These are phyloP conservation scores for Rhizopogon vulgaris DNA, from an alignment of 768 basidiomycete genomes.

Conservation along the genomic window DNA sequence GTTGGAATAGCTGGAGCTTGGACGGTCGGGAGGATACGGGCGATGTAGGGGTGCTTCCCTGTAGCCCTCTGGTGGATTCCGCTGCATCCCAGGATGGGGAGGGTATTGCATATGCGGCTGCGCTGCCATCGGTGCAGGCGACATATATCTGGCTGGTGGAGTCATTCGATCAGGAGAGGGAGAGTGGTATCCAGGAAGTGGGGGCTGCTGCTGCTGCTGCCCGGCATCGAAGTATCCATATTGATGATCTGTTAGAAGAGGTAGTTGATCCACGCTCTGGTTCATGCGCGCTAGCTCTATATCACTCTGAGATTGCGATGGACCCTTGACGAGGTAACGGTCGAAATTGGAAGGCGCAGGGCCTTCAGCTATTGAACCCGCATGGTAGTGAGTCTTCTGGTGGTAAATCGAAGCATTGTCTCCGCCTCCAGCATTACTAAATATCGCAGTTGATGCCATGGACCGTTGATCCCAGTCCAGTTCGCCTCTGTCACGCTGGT, in stretches of 20 bases:
- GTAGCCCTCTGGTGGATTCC: slow-evolving; percentile 29
- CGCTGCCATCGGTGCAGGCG: slow-evolving; percentile 30
- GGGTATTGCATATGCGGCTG: slow-evolving; percentile 38
- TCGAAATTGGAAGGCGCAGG: slow-evolving; percentile 47
- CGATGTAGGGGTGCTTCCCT: slow-evolving; percentile 63
- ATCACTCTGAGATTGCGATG: slow-evolving; percentile 28
- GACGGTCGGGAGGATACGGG: slow-evolving; percentile 32
- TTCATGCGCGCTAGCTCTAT: slow-evolving; percentile 57
- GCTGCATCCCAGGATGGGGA: slow-evolving; percentile 20
- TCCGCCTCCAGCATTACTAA: slow-evolving; percentile 28
- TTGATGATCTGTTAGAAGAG: slow-evolving; percentile 39
- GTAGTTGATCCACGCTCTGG: slow-evolving; percentile 45
- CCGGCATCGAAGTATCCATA: slow-evolving; percentile 9
- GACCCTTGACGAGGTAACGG: slow-evolving; percentile 49
- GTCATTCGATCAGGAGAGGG: slow-evolving; percentile 15
- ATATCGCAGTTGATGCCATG: slow-evolving; percentile 52
- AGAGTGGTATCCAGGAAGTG: slow-evolving; percentile 20
- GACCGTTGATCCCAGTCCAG: slow-evolving; percentile 85
- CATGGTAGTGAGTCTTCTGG: slow-evolving; percentile 36
- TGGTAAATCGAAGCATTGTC: slow-evolving; percentile 36
- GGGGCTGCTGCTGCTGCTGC: slow-evolving; percentile 10
- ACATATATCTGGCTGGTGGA: slow-evolving; percentile 21
- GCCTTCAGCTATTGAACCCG: slow-evolving; percentile 25
- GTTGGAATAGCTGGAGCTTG: slow-evolving; percentile 9
- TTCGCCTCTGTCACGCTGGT: slow-evolving; percentile 78